These are phyloP conservation scores for Schizophyllum amplum DNA, from an alignment of 1,284 basidiomycete species.

Conservation along the genomic window DNA sequence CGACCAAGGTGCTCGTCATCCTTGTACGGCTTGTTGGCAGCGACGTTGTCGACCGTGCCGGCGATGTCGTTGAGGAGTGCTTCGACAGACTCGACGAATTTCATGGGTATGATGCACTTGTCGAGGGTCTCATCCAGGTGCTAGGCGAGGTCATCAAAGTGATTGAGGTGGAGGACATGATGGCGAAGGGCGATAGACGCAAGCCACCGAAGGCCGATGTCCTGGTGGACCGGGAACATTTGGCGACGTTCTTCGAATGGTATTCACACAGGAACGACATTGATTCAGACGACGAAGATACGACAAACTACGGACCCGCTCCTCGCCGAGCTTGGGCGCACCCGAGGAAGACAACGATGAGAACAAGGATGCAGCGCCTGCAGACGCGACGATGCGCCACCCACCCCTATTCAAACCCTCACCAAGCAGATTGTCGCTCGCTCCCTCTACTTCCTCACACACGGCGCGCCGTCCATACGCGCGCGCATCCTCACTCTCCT, in stretches of 20 bases:
- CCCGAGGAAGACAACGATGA: constrained; percentile 15
- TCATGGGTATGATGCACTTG: constrained; percentile 81
- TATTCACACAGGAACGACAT: constrained; percentile 31
- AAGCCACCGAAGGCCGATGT: constrained; percentile 5
- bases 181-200: constrained; percentile 11
- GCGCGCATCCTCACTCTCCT: constrained; percentile 74
- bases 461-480: constrained; percentile 76
- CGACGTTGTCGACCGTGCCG: constrained; percentile 78
- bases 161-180: constrained; percentile 47
- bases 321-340: constrained; percentile 46
- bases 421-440: constrained; percentile 80
- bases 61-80: constrained; percentile 90
- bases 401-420: constrained; percentile 64
- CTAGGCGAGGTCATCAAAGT: constrained; percentile 68
- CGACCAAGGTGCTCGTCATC: constrained; percentile 72
- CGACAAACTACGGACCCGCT: constrained; percentile 50
- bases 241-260: constrained; percentile 59
- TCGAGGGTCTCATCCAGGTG: constrained; percentile 85
- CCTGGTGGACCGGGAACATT: constrained; percentile 15
- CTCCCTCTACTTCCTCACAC: constrained; percentile 85
- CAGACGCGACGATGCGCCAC: constrained; percentile 25
- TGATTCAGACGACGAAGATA: constrained; percentile 20
- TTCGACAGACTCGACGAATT: constrained; percentile 91
- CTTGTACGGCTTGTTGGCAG: constrained; percentile 80
- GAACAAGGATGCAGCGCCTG: constrained; percentile 20